phyloP scores from a whole-genome alignment of 371 early-diverging fungal species.

The Entomophthora muscae region DNA sequence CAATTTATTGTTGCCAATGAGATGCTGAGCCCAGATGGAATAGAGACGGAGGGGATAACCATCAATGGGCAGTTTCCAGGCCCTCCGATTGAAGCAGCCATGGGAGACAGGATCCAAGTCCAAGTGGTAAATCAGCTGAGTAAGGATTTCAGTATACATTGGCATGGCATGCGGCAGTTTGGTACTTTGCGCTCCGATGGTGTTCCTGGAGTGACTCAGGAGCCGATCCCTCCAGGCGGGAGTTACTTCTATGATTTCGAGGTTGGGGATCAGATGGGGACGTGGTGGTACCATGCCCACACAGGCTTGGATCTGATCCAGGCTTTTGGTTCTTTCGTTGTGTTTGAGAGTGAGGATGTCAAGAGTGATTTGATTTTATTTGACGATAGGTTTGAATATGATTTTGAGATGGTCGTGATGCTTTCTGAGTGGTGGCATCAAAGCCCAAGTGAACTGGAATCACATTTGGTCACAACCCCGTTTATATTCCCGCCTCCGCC shows the following conservation, averaged over 20 bases:
- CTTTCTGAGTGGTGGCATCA: slow-evolving; percentile 5
- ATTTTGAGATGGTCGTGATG: neutral
- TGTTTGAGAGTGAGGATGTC: neutral
- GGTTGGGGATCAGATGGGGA: slow-evolving; percentile 19
- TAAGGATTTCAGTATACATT: slow-evolving; percentile 17
- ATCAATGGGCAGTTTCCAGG: slow-evolving; percentile 25
- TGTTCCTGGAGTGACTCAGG: slow-evolving; percentile 22
- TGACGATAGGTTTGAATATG: neutral
- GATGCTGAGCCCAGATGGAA: neutral
- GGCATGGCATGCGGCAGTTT: slow-evolving; percentile 22
- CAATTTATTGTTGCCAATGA: neutral
- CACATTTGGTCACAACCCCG: neutral
- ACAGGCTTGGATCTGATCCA: neutral
- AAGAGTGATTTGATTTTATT: neutral
- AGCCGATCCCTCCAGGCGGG: slow-evolving; percentile 16
- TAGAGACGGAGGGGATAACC: neutral
- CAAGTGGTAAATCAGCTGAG: slow-evolving; percentile 16
- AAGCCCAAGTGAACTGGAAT: neutral
- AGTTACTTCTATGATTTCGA: slow-evolving; percentile 16
- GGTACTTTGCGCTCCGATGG: slow-evolving; percentile 21
- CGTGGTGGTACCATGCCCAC: slow-evolving; percentile 11
- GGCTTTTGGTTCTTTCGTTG: neutral
- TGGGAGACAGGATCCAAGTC: slow-evolving; percentile 20
- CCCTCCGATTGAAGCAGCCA: slow-evolving; percentile 19
- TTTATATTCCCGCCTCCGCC: neutral